Evolutionary conservation across 345 rosid genomes (phyloP).

Genomic region (Salix arbutifolia): DNA sequence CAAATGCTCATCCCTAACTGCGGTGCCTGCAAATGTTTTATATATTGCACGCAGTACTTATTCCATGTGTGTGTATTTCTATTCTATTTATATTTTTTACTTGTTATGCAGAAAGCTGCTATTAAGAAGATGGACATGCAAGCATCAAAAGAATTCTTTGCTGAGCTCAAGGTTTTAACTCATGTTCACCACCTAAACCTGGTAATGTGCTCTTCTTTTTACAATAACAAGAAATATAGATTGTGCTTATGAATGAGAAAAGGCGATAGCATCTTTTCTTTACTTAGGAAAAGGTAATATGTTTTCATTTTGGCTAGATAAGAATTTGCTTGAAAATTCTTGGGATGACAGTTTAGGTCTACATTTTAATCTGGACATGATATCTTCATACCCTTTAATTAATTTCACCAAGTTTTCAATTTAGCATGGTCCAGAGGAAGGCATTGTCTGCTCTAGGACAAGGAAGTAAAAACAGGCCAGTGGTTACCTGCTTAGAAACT

Average conservation of each 20-base stretch:
- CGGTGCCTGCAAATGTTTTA: not conserved
- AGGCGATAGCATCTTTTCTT: not conserved
- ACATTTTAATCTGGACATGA: not conserved
- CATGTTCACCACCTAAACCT: constrained; percentile 92
- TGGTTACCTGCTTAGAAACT: not conserved
- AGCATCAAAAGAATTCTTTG: constrained; percentile 85
- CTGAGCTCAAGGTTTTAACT: constrained; percentile 88
- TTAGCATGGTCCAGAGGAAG: not conserved
- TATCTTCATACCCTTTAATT: not conserved
- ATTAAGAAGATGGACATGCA: constrained; percentile 99
- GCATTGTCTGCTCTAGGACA: not conserved
- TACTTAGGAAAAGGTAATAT: not conserved
- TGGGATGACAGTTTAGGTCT: not conserved
- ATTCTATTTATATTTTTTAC: not conserved
- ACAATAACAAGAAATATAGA: not conserved
- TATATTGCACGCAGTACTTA: not conserved
- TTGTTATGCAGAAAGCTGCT: constrained; percentile 72
- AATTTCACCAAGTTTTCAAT: not conserved
- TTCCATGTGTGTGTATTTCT: constrained; percentile 1
- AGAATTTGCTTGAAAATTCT: not conserved
- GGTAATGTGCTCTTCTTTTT: constrained; percentile 38
- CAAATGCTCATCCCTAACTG: not conserved
- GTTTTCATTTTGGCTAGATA: not conserved
- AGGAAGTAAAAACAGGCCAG: not conserved
- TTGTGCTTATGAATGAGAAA: not conserved